phyloP scores from a whole-genome alignment of 2,329 filamentous ascomycete species.

The Sphaerulina vaccinii region DNA sequence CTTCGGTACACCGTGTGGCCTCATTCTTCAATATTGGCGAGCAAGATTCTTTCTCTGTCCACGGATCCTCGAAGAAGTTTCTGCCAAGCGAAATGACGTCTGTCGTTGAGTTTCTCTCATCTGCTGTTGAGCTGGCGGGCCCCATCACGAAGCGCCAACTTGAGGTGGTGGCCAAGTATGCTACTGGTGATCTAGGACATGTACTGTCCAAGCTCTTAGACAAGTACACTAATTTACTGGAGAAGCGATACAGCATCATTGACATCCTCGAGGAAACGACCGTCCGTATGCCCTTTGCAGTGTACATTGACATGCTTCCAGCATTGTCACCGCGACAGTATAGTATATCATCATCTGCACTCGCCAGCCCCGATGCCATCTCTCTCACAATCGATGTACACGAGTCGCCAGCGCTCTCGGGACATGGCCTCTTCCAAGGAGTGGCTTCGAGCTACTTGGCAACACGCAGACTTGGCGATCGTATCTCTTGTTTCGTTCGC shows the following conservation, averaged over 20 bases:
- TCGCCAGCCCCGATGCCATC: constrained; percentile 15
- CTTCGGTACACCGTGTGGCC: constrained; percentile 61
- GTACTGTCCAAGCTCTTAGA: constrained; percentile 53
- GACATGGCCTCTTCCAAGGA: constrained; percentile 36
- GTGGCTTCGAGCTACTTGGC: constrained; percentile 43
- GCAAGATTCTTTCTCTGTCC: constrained; percentile 52
- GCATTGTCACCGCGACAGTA: constrained; percentile 27
- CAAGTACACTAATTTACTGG: constrained; percentile 43
- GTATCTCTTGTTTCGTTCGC: constrained; percentile 41
- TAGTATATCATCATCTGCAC: constrained; percentile 29
- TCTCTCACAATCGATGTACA: constrained; percentile 63
- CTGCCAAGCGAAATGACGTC: constrained; percentile 7
- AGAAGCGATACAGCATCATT: constrained; percentile 46
- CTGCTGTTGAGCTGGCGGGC: constrained; percentile 68
- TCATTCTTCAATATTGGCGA: constrained; percentile 63
- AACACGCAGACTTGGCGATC: constrained; percentile 38
- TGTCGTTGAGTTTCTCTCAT: constrained; percentile 45
- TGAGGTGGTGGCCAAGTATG: constrained; percentile 39
- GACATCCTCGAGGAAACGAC: constrained; percentile 66
- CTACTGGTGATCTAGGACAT: constrained; percentile 14
- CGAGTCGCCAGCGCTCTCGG: constrained; percentile 16
- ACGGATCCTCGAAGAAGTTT: constrained; percentile 16
- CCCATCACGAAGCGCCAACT: constrained; percentile 51
- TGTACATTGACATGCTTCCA: constrained; percentile 42
- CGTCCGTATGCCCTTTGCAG: constrained; percentile 57